Evolutionary conservation across 2,329 filamentous ascomycete species (phyloP).

Genomic region (Stemphylium vesicarium): DNA sequence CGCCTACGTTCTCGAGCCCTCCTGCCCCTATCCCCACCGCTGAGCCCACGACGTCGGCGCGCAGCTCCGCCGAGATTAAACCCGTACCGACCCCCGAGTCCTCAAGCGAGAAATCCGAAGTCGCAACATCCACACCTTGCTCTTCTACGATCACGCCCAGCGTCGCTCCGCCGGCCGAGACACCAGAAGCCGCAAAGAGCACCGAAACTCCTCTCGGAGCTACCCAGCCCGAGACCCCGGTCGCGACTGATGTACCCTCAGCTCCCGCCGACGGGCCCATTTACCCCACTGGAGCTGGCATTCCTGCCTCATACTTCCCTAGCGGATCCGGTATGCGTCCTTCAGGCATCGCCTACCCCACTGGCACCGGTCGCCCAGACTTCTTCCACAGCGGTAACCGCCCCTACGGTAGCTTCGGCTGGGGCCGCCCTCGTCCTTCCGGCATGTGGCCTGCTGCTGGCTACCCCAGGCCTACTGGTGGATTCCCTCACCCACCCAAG

Average conservation of each 20-base stretch:
- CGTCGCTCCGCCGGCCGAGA: too few relatives aligned
- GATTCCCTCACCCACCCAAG: constrained; percentile 2
- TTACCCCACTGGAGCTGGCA: background rate
- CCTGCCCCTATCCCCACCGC: too few relatives aligned
- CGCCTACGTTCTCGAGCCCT: background rate
- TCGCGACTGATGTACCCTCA: background rate
- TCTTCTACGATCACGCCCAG: too few relatives aligned
- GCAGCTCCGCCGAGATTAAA: too few relatives aligned
- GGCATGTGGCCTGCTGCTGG: constrained; percentile 17
- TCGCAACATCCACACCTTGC: too few relatives aligned
- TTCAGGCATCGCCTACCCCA: constrained; percentile 4
- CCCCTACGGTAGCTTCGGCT: constrained; percentile 12
- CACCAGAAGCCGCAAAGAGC: too few relatives aligned
- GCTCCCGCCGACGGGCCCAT: constrained; percentile 5
- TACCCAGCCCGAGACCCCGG: too few relatives aligned
- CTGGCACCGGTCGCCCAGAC: constrained; percentile 12
- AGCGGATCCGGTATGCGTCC: constrained; percentile 9
- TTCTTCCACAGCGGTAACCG: constrained; percentile 1
- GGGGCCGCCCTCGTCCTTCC: constrained; percentile 25
- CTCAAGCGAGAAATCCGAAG: too few relatives aligned
- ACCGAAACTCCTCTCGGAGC: too few relatives aligned
- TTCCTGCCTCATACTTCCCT: background rate
- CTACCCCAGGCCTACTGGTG: constrained; percentile 7
- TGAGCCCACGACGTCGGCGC: too few relatives aligned
- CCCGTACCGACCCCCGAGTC: too few relatives aligned